These are phyloP conservation scores for Ilyonectria robusta DNA, from an alignment of 2,329 filamentous ascomycete species.

Conservation along the genomic window DNA sequence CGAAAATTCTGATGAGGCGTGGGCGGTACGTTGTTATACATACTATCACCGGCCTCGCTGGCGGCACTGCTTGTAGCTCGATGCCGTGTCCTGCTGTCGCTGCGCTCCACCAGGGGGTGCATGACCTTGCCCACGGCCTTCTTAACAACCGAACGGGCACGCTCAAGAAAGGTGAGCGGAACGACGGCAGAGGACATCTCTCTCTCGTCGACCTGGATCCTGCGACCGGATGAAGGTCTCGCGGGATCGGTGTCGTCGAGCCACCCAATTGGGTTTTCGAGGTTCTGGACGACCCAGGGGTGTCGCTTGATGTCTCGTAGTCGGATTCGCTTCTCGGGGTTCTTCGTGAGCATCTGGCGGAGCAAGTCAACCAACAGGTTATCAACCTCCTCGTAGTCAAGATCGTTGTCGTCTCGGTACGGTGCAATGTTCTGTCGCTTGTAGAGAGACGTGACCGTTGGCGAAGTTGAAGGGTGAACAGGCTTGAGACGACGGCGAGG, in stretches of 20 bases:
- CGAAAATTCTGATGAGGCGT: slow-evolving; percentile 63
- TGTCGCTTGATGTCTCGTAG: slow-evolving; percentile 94
- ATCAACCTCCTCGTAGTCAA: slow-evolving; percentile 89
- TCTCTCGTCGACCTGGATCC: slow-evolving; percentile 91
- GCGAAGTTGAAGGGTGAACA: slow-evolving; percentile 72
- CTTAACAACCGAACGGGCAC: slow-evolving; percentile 83
- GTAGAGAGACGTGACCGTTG: slow-evolving; percentile 68
- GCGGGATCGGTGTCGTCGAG: slow-evolving; percentile 94
- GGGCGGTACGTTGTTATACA: slow-evolving; percentile 61
- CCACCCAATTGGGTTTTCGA: slow-evolving; percentile 83
- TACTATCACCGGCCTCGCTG: slow-evolving; percentile 73
- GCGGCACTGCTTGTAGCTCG: slow-evolving; percentile 74
- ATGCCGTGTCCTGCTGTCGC: slow-evolving; percentile 67
- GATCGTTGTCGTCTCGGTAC: slow-evolving; percentile 82
- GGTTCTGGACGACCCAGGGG: slow-evolving; percentile 87
- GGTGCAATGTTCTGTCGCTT: slow-evolving; percentile 73
- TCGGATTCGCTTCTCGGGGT: slow-evolving; percentile 89
- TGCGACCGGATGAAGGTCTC: slow-evolving; percentile 81
- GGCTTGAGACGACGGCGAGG: slow-evolving; percentile 86
- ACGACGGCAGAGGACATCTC: slow-evolving; percentile 94
- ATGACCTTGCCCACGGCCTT: slow-evolving; percentile 76
- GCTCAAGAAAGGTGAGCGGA: slow-evolving; percentile 88
- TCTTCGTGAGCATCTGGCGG: slow-evolving; percentile 85
- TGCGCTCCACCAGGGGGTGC: slow-evolving; percentile 70
- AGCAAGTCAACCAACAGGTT: slow-evolving; percentile 85